Evolutionary conservation across 2,329 filamentous ascomycete genomes (phyloP).

Genomic region (Grosmannia penicillata): DNA sequence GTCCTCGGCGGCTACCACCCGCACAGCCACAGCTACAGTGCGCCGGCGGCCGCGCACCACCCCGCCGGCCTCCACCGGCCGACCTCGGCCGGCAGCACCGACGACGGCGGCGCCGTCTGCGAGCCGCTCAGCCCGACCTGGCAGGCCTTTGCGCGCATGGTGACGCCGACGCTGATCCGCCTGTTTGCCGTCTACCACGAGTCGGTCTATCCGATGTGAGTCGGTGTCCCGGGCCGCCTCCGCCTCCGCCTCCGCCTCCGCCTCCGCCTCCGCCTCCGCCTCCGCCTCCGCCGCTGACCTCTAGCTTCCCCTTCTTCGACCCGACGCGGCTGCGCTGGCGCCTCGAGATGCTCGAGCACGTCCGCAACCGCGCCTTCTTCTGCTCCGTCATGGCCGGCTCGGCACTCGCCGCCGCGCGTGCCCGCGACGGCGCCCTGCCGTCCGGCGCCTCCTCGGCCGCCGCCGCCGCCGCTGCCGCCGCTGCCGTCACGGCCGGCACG

Average conservation of each 20-base stretch:
- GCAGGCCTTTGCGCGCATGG: constrained; percentile 10
- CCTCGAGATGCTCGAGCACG: constrained; percentile 11
- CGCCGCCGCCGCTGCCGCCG: not conserved
- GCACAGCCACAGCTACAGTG: not conserved
- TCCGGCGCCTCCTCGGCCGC: not conserved
- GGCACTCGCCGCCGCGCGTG: constrained; percentile 11
- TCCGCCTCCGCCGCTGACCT: not conserved
- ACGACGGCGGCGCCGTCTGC: constrained; percentile 1
- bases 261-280: too few species aligned
- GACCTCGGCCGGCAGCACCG: constrained; percentile 3
- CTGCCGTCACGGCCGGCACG: not conserved
- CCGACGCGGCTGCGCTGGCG: constrained; percentile 9
- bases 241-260: not conserved
- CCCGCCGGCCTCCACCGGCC: too few species aligned
- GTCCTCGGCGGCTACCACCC: not conserved
- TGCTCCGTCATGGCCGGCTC: constrained; percentile 14
- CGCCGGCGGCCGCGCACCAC: not conserved
- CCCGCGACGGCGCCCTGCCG: constrained; percentile 11
- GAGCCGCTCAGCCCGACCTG: constrained; percentile 10
- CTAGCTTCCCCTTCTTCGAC: constrained; percentile 13
- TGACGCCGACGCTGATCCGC: constrained; percentile 10
- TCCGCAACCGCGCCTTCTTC: constrained; percentile 13
- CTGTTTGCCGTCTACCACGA: constrained; percentile 11
- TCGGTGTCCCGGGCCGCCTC: not conserved
- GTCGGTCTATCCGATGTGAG: constrained; percentile 13